These are phyloP conservation scores for Colletotrichum costaricense DNA, from an alignment of 2,329 filamentous ascomycete species.

Conservation along the genomic window DNA sequence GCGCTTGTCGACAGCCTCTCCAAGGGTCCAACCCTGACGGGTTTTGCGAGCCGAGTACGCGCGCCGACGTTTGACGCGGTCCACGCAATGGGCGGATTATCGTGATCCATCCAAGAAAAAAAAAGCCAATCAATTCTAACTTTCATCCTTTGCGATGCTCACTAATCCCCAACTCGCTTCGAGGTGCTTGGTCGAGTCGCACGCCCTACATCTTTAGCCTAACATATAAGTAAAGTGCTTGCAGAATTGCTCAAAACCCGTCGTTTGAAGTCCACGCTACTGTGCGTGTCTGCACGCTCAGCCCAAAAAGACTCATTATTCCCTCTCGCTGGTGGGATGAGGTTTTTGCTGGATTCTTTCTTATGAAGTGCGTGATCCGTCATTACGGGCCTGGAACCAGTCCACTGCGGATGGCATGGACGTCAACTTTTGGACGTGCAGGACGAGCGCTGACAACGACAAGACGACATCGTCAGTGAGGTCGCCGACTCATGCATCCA, in stretches of 20 bases:
- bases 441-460: background rate
- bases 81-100: background rate
- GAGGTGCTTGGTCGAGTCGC: background rate
- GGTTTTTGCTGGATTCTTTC: background rate
- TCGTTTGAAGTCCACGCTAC: constrained; percentile 1
- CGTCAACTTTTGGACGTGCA: background rate
- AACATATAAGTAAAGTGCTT: background rate
- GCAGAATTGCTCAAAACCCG: background rate
- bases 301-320: background rate
- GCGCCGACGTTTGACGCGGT: background rate
- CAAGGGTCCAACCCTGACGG: constrained; percentile 14
- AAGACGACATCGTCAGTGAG: constrained; percentile 1
- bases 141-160: background rate
- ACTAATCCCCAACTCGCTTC: background rate
- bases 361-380: background rate
- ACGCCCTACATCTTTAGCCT: background rate
- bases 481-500: constrained; percentile 7
- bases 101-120: background rate
- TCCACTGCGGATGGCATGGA: background rate
- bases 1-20: background rate
- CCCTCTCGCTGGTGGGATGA: background rate
- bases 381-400: background rate
- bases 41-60: background rate
- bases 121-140: background rate
- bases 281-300: constrained; percentile 7